Evolutionary conservation across 1,284 basidiomycete species (phyloP).

Genomic region (Ceratobasidium sp.): DNA sequence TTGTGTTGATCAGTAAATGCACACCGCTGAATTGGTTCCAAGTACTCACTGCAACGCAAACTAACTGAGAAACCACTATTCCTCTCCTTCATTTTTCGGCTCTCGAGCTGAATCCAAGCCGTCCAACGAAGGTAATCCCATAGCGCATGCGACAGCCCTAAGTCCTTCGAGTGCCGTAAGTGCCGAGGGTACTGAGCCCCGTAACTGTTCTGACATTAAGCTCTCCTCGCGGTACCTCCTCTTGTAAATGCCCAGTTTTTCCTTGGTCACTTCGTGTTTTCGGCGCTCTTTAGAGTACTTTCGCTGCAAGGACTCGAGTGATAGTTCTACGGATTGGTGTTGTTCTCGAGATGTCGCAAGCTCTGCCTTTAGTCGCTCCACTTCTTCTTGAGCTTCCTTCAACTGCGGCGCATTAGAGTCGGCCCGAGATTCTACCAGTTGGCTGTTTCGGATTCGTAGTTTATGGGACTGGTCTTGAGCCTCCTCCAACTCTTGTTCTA

Average conservation of each 20-base stretch:
- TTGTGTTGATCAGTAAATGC: too few species aligned
- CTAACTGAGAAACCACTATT: too few species aligned
- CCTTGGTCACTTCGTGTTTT: constrained; percentile 24
- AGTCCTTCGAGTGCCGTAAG: constrained; percentile 23
- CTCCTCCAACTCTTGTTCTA: constrained; percentile 30
- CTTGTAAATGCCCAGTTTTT: constrained; percentile 31
- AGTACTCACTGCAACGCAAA: too few species aligned
- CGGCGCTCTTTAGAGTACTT: constrained; percentile 30
- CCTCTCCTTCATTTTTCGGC: constrained; percentile 13
- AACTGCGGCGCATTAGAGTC: background rate
- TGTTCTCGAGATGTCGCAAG: constrained; percentile 4
- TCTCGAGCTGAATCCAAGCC: background rate
- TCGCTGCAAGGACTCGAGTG: background rate
- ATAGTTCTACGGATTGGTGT: background rate
- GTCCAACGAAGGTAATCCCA: constrained; percentile 35
- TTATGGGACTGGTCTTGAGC: constrained; percentile 26
- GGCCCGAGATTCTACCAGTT: background rate
- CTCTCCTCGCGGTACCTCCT: background rate
- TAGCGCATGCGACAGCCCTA: constrained; percentile 21
- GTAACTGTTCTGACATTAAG: constrained; percentile 7
- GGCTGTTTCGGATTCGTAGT: constrained; percentile 10
- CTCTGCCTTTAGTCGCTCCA: background rate
- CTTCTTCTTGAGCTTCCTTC: constrained; percentile 15
- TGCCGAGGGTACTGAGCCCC: constrained; percentile 16
- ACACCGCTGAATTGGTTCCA: too few species aligned